Conservation (phyloP, 2,329 filamentous ascomycete species). For the Westerdykella sp. region DNA sequence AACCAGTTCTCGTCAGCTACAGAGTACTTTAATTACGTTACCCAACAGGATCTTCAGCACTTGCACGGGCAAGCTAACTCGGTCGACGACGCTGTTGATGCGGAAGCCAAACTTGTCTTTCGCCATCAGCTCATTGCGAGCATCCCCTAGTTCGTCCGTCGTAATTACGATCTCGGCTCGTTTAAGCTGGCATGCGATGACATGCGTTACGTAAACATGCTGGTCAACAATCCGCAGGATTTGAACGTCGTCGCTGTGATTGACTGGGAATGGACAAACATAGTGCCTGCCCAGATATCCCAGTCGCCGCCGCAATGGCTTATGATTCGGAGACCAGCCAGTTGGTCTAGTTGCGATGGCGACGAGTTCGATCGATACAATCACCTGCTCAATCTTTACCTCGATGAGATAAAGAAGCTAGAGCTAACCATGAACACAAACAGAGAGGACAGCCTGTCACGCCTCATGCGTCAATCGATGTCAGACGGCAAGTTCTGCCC, state of each 20-base stretch:
- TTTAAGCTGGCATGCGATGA: constrained; percentile 16
- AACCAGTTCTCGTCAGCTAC: constrained; percentile 1
- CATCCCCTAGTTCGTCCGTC: constrained; percentile 5
- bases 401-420: constrained; percentile 4
- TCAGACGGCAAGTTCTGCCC: constrained; percentile 3
- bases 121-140: constrained; percentile 4
- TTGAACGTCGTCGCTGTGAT: constrained; percentile 15
- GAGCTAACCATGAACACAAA: background rate
- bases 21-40: constrained; percentile 13
- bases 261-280: constrained; percentile 20
- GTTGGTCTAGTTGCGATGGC: background rate
- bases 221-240: constrained; percentile 13
- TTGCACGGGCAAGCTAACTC: constrained; percentile 15
- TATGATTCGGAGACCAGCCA: background rate
- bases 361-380: constrained; percentile 2
- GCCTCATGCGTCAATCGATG: background rate
- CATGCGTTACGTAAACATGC: constrained; percentile 14
- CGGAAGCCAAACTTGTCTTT: constrained; percentile 12
- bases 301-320: constrained; percentile 10
- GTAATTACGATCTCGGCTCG: constrained; percentile 1
- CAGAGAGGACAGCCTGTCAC: background rate
- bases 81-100: constrained; percentile 14
- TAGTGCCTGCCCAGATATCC: constrained; percentile 14
- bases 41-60: constrained; percentile 11
- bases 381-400: constrained; percentile 3